Base-by-base conservation (phyloP, 768 basidiomycete species). In the Kwoniella newhampshirensis region DNA sequence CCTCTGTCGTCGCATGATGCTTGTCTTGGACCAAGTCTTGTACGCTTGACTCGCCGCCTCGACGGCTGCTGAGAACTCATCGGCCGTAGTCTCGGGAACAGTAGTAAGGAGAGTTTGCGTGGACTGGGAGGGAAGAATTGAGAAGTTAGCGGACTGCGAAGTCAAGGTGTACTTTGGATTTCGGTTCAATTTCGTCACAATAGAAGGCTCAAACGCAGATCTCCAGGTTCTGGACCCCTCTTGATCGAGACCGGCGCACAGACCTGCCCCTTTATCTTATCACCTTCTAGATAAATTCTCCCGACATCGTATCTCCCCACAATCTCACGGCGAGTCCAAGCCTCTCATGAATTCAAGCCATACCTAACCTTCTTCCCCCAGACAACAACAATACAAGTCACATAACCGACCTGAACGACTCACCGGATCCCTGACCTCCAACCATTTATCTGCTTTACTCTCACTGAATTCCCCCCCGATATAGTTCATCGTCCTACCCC, bases 351-450 rank as follows among this genome's bases (percentile, higher is more conserved):
- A n/a, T n/a, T n/a, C n/a, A n/a, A n/a, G 11, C 36, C 42, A 43
- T 20, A 21, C 9, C 15, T 43, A 8, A 53, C 21, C 36, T 42
- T 20, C 39, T 23, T 11, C 21, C 4, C 28, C 47, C 20, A 17
- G 48, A 49, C n/a, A 26, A 25, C 37, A 53, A 8, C 36, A 51
- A 46, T 1, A 20, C n/a, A 26, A 49, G 41, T 39, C 11, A 28
- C n/a, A n/a, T n/a, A n/a, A n/a, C n/a, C n/a, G n/a, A n/a, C n/a
- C n/a, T n/a, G 18, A 28, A 49, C 13, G 9, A 79, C 86, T 63
- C 68, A 93, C 91, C 17, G 93, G 94, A 78, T 98, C 94, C 49
- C 85, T 79, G 3, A 96, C 84, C 44, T 94, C 90, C 59, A 90
- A 83, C 88, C 88, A 97, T 58, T 87, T 81, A 1, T 81, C 77